Percentiles rank a stretch among this genome's conserved stretches.
phyloP scores from a whole-genome alignment of 2,329 filamentous ascomycete species.

The Fusarium sp. region DNA sequence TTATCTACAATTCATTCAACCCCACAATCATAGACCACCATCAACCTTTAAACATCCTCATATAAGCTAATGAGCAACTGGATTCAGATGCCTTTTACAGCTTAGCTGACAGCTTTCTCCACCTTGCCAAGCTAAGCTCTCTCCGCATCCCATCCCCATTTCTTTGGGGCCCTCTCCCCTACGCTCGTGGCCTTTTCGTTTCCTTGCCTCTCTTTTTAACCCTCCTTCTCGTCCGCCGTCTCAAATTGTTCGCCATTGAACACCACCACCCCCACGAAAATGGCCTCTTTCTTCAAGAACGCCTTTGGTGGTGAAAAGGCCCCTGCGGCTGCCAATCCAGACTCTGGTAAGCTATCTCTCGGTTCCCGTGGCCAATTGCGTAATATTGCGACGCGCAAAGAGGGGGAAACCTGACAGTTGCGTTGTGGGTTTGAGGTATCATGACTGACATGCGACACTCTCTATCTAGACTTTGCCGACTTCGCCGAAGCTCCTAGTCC shows the following conservation, averaged over 20 bases:
- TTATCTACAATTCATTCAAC: not conserved
- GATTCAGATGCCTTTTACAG: conserved; percentile 29
- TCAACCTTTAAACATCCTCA: too few species aligned
- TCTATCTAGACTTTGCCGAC: conserved; percentile 85
- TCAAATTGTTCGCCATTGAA: conserved; percentile 37
- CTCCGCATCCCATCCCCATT: conserved; percentile 42
- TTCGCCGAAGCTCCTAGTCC: conserved; percentile 85
- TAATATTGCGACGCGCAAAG: conserved; percentile 33
- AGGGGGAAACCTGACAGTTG: conserved; percentile 7
- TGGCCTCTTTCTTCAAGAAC: conserved; percentile 74
- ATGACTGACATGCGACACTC: conserved; percentile 46
- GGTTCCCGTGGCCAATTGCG: conserved; percentile 16
- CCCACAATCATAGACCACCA: too few species aligned
- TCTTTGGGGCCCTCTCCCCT: conserved; percentile 41
- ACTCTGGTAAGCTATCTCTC: conserved; percentile 69
- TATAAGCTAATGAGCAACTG: conserved; percentile 3
- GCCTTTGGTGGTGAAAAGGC: conserved; percentile 76
- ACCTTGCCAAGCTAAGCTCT: conserved; percentile 43
- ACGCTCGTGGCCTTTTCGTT: conserved; percentile 39
- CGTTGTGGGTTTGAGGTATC: conserved; percentile 3
- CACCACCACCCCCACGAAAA: conserved; percentile 51
- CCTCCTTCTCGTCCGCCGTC: conserved; percentile 30
- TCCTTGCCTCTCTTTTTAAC: conserved; percentile 34
- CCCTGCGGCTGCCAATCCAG: conserved; percentile 63
- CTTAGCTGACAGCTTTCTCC: conserved; percentile 38